A percentile compares a stretch with the other conserved stretches of the same genome.
phyloP scores from a whole-genome alignment of 768 basidiomycete genomes.

The Lactarius pseudohatsudake region DNA sequence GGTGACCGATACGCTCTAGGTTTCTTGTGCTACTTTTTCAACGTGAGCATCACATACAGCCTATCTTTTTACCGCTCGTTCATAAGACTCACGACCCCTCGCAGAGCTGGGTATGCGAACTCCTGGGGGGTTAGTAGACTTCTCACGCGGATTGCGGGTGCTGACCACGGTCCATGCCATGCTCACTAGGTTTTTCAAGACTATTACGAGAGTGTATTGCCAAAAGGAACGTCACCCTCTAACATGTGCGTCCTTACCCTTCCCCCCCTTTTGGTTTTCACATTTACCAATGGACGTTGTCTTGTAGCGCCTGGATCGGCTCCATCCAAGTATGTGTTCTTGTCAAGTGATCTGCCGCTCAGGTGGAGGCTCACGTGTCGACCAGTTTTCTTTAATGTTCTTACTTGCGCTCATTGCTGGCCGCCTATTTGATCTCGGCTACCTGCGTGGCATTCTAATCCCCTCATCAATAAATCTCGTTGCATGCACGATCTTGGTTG shows the following conservation, averaged over 20 bases:
- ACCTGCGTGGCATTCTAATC: slow-evolving; percentile 53
- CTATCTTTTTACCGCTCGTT: slow-evolving; percentile 6
- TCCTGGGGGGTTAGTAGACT: slow-evolving; percentile 65
- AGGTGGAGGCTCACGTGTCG: not conserved
- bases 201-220: slow-evolving; percentile 59
- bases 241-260: slow-evolving; percentile 48
- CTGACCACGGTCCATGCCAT: slow-evolving; percentile 9
- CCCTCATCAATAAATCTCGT: slow-evolving; percentile 52
- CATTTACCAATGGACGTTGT: not conserved
- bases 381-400: slow-evolving; percentile 61
- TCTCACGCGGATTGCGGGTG: not conserved
- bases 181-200: slow-evolving; percentile 62
- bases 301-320: slow-evolving; percentile 72
- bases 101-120: slow-evolving; percentile 67
- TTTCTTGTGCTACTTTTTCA: slow-evolving; percentile 42
- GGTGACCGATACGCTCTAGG: slow-evolving; percentile 12
- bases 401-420: slow-evolving; percentile 63
- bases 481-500: slow-evolving; percentile 58
- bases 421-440: slow-evolving; percentile 72
- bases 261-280: not conserved
- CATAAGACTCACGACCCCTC: not conserved
- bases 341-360: not conserved
- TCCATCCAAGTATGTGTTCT: slow-evolving; percentile 56
- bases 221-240: slow-evolving; percentile 54
- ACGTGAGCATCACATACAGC: slow-evolving; percentile 36